Conservation (phyloP, 2,329 filamentous ascomycete species). For the Neopestalotiopsis rosae region DNA sequence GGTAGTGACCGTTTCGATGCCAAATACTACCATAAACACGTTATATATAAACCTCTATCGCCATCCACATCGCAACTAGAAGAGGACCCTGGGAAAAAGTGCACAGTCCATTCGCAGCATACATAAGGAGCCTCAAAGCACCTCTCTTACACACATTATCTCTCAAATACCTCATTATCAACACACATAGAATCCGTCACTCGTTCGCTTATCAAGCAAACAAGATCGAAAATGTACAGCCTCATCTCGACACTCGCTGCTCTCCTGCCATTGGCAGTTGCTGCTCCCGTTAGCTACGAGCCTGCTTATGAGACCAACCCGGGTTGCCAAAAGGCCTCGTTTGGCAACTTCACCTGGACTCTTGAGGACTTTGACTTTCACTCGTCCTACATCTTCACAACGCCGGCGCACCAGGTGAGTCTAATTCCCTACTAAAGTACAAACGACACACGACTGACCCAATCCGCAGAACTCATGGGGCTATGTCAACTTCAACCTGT, state of each 20-base stretch:
- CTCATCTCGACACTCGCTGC: conserved; percentile 32
- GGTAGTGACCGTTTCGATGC: neutral
- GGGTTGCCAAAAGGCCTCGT: conserved; percentile 40
- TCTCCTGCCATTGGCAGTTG: conserved; percentile 32
- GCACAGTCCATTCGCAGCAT: neutral
- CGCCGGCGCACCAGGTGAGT: conserved; percentile 51
- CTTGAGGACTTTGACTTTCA: conserved; percentile 53
- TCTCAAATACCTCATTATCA: neutral
- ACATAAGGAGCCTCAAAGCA: neutral
- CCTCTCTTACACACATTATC: neutral
- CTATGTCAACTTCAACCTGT: conserved; percentile 53
- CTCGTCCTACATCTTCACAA: conserved; percentile 54
- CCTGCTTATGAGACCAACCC: conserved; percentile 29
- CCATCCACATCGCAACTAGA: neutral
- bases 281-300: conserved; percentile 28
- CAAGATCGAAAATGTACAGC: conserved; percentile 27
- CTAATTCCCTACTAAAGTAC: neutral
- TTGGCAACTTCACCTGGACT: conserved; percentile 44
- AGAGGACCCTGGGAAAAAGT: neutral
- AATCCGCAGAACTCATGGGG: conserved; percentile 45
- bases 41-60: neutral
- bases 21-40: neutral
- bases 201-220: conserved; percentile 5
- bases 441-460: neutral
- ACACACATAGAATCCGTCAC: neutral